These are phyloP conservation scores for Aspergillus neoniger DNA, from an alignment of 2,329 filamentous ascomycete species.

Conservation along the genomic window DNA sequence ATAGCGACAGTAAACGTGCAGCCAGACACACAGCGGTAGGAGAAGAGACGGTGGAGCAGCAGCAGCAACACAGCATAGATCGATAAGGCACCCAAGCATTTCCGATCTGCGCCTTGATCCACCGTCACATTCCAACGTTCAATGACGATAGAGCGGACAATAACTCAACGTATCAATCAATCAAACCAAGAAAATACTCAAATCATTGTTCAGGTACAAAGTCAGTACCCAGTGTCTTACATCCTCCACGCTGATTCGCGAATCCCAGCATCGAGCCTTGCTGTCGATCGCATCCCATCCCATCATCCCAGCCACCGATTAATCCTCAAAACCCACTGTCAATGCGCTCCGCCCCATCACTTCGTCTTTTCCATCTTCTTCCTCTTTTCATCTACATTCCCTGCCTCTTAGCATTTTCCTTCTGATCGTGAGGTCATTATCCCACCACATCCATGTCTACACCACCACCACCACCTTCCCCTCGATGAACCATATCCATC, in stretches of 20 bases:
- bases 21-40: too few species aligned
- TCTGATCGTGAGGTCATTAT: neutral
- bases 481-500: neutral
- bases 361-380: neutral
- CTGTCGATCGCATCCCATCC: neutral
- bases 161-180: too few species aligned
- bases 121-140: too few species aligned
- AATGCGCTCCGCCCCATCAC: neutral
- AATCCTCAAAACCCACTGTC: neutral
- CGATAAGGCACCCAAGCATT: too few species aligned
- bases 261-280: neutral
- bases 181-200: too few species aligned
- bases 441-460: neutral
- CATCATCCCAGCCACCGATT: slow-evolving; percentile 1
- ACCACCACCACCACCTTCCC: neutral
- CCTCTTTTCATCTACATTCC: neutral
- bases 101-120: too few species aligned
- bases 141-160: too few species aligned
- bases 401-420: neutral
- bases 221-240: neutral
- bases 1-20: too few species aligned
- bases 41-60: too few species aligned
- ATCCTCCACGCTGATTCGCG: neutral
- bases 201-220: neutral
- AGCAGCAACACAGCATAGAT: too few species aligned